Base-by-base conservation (phyloP, 306 rosid species). In the Ceratonia siliqua region DNA sequence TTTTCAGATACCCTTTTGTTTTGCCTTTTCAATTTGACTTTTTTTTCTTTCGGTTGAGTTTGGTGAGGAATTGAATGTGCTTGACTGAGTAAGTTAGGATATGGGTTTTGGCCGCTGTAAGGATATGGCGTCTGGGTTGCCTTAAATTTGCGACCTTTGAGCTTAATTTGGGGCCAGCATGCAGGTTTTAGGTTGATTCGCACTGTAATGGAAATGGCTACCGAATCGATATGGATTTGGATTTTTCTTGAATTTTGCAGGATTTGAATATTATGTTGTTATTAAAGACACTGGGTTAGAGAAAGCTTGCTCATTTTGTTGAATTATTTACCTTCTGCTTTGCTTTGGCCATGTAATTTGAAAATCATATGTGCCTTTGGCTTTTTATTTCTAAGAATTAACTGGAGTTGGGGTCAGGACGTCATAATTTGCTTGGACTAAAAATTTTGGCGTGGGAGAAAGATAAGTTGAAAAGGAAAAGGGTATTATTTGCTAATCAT, bases 1-100 rank as follows among this genome's bases (percentile, higher is more conserved):
- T 54, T 38, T n/a, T 48, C 28, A 0, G 21, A 15, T 20, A 73
- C 14, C 46, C 17, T 41, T 63, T 46, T 9, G 50, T 42, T 72
- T 58, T 14, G 24, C 15, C 21, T 21, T 36, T 7, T 5, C 3
- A 5, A 8, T 46, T 74, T 58, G 42, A 6, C 14, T 18, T 30
- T 28, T 15, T 22, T 42, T 9, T 25, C 27, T 25, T 35, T 61
- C 33, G 33, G 24, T 6, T 42, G 33, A 8, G 74, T 33, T 11
- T 21, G 20, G 58, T 30, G 69, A 17, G 35, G 32, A 18, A 17
- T 10, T 50, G 25, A 4, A 24, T 10, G 8, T 22, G 28, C 9
- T 76, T 68, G 61, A 50, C 41, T 27, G 57, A 65, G 43, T 30
- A 43, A 13, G 21, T 63, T 39, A 64, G 62, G 70, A 48, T 83